These are phyloP conservation scores for Skeletonema marinoi DNA, from an alignment of 108 stramenopile species.

Conservation along the genomic window DNA sequence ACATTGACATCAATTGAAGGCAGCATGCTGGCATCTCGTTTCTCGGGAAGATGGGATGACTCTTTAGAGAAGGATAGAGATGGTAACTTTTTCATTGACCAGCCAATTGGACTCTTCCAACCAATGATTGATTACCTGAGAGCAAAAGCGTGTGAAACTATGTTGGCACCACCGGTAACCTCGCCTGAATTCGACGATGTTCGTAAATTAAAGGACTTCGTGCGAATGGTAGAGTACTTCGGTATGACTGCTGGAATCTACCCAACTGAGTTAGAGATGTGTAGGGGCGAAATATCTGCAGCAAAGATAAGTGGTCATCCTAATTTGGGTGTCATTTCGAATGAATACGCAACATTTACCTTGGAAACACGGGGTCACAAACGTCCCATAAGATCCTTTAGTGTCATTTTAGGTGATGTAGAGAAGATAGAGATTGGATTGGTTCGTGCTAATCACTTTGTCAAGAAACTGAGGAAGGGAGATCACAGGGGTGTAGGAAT, in stretches of 20 bases:
- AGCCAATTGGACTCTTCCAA: slow-evolving; percentile 48
- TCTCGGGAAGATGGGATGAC: slow-evolving; percentile 70
- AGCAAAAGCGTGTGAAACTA: slow-evolving; percentile 38
- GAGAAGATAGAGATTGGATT: slow-evolving; percentile 48
- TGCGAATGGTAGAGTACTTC: slow-evolving; percentile 65
- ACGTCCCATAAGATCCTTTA: slow-evolving; percentile 45
- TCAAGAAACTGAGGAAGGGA: slow-evolving; percentile 37
- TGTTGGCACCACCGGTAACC: slow-evolving; percentile 40
- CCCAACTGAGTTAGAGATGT: slow-evolving; percentile 52
- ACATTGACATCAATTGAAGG: slow-evolving; percentile 61
- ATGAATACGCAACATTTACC: slow-evolving; percentile 50
- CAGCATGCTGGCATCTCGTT: slow-evolving; percentile 66
- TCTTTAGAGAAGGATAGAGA: slow-evolving; percentile 56
- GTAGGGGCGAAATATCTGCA: slow-evolving; percentile 30
- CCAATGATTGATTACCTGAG: slow-evolving; percentile 59
- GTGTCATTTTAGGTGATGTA: slow-evolving; percentile 46
- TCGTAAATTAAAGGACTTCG: slow-evolving; percentile 36
- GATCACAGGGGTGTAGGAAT: slow-evolving; percentile 53
- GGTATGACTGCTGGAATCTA: slow-evolving; percentile 58
- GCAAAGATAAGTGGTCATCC: slow-evolving; percentile 43
- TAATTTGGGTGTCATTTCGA: slow-evolving; percentile 24
- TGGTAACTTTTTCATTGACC: slow-evolving; percentile 72
- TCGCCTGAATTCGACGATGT: slow-evolving; percentile 39
- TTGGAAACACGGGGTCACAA: slow-evolving; percentile 45
- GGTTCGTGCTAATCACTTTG: slow-evolving; percentile 41